A percentile compares a stretch with the other conserved stretches of the same genome.
Evolutionary conservation across 805 yeast genomes (phyloP).

Genomic region (Wickerhamomyces queroliae): DNA sequence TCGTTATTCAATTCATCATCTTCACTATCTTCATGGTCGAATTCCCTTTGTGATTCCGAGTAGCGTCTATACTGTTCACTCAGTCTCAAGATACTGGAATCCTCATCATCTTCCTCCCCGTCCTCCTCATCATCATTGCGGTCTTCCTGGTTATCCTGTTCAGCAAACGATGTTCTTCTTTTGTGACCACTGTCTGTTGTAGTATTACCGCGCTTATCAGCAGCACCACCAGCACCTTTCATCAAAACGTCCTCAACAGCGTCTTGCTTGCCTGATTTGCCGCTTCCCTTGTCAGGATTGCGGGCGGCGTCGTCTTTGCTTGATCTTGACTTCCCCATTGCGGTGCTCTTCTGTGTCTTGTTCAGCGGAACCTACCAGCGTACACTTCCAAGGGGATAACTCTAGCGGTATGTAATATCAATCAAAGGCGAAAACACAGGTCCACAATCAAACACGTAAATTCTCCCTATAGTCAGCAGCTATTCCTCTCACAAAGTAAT

Average conservation of each 20-base stretch:
- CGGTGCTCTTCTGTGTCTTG: background rate
- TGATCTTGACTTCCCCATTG: background rate
- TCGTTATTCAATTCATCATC: slow-evolving; percentile 22
- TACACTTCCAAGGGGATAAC: too few relatives aligned
- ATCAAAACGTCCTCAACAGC: background rate
- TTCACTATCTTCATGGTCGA: slow-evolving; percentile 20
- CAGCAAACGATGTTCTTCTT: too few relatives aligned
- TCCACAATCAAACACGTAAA: too few relatives aligned
- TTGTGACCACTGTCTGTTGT: slow-evolving; percentile 13
- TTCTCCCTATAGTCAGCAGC: too few relatives aligned
- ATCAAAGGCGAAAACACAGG: too few relatives aligned
- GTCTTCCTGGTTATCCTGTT: slow-evolving; percentile 14
- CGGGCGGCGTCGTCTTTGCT: background rate
- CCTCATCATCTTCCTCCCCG: slow-evolving; percentile 22
- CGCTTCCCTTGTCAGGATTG: background rate
- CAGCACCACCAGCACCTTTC: background rate
- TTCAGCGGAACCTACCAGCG: too few relatives aligned
- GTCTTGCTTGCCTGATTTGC: background rate
- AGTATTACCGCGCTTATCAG: background rate
- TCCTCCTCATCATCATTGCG: slow-evolving; percentile 24
- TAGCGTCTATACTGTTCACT: slow-evolving; percentile 33
- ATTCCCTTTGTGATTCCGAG: slow-evolving; percentile 19
- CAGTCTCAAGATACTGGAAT: slow-evolving; percentile 29
- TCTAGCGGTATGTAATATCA: too few relatives aligned
- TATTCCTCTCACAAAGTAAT: too few relatives aligned